phyloP scores from a whole-genome alignment of 257 asterid species.

The Scutellaria minor region DNA sequence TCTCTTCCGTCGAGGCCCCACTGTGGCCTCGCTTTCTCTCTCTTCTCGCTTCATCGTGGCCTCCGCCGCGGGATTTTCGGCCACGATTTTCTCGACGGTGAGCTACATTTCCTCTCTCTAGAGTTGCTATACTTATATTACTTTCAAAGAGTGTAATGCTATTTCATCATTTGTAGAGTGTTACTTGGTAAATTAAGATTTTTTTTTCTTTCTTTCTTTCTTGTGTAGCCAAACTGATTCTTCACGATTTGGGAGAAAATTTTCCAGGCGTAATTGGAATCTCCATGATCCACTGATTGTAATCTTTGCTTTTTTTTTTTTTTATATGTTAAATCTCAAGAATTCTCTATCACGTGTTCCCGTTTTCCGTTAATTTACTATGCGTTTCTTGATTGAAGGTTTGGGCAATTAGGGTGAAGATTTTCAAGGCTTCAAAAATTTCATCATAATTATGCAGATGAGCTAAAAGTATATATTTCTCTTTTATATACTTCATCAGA shows the following conservation, averaged over 20 bases:
- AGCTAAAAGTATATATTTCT: background rate
- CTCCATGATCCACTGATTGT: background rate
- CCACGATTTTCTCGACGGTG: constrained; percentile 22
- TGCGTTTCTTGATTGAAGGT: constrained; percentile 17
- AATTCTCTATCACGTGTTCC: background rate
- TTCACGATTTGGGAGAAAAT: background rate
- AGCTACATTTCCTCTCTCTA: constrained; percentile 15
- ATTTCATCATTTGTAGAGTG: too few species aligned
- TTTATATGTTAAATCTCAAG: too few species aligned
- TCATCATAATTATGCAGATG: constrained; percentile 27
- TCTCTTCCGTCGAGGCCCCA: constrained; percentile 10
- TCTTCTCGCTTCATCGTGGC: constrained; percentile 23
- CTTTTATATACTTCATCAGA: background rate
- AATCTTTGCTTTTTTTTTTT: background rate
- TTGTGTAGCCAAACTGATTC: constrained; percentile 3
- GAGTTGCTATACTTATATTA: background rate
- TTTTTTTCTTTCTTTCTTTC: background rate
- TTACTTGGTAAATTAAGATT: background rate
- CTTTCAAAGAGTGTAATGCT: too few species aligned
- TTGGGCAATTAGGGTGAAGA: constrained; percentile 7
- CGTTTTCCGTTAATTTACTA: background rate
- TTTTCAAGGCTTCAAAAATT: background rate
- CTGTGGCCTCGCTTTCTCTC: background rate
- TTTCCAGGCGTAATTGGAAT: background rate
- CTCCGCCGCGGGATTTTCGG: constrained; percentile 5